Base-by-base conservation (phyloP, 495 filamentous ascomycete genomes). In the Hypoxylon crocopeplum region DNA sequence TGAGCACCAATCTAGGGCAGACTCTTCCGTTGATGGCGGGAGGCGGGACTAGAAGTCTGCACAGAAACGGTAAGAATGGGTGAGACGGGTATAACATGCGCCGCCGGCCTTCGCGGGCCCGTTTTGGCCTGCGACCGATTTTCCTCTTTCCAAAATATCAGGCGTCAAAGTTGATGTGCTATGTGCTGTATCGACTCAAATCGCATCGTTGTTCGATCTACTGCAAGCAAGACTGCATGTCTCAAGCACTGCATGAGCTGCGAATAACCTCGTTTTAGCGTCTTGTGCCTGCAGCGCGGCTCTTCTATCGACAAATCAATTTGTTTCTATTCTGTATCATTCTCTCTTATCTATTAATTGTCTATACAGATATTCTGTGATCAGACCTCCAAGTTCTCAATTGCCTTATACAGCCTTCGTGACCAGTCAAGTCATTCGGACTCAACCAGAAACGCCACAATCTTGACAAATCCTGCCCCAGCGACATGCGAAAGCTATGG, bases 401-500 rank as follows among this genome's bases (percentile, higher is more conserved):
- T 8, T 41, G 5, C 36, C 10, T 33, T 22, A 54, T 24, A 3
- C 32, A 40, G n/a, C 42, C 48, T 44, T 47, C 15, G 52, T 66
- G 59, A 59, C 27, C 30, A 59, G 54, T 51, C 51, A 36, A 34
- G 20, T 24, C 29, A 25, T 22, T 46, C 25, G 34, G 44, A 42
- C 56, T 52, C 45, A 41, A 22, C 29, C 34, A 17, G 47, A 40
- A 55, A 47, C 36, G 44, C 42, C 44, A 59, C 42, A 32, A 21
- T n/a, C 42, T 58, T 37, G 29, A 55, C 16, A 59, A 50, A 5
- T 42, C 24, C 44, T 60, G 55, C 59, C 66, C 61, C 67, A 52
- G 61, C 72, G 72, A 73, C 64, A 78, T 78, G 76, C 75, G 50
- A 75, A 56, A 71, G 70, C n/a, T 69, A 81, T 81, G 78, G 77